Evolutionary conservation across 768 basidiomycete genomes (phyloP).

Genomic region (Hypsizygus marmoreus): DNA sequence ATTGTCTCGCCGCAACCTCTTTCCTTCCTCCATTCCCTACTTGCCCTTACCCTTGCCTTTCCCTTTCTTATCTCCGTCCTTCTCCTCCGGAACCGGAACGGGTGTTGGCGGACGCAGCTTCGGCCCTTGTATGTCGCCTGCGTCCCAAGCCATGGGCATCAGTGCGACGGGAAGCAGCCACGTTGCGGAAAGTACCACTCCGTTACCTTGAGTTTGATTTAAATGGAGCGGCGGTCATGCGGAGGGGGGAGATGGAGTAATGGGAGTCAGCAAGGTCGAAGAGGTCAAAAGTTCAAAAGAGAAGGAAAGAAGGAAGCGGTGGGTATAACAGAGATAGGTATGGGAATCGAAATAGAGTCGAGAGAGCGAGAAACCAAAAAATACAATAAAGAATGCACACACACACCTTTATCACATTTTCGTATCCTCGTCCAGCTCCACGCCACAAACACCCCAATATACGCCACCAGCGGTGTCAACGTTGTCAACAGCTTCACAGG

Average conservation of each 20-base stretch:
- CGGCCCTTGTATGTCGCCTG: slow-evolving; percentile 41
- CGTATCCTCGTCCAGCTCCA: slow-evolving; percentile 78
- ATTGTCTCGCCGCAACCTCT: neutral
- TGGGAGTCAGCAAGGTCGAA: neutral
- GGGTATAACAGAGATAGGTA: too few species aligned
- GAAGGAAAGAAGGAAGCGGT: slow-evolving; percentile 4
- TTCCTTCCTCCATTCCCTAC: too few species aligned
- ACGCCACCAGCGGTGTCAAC: slow-evolving; percentile 65
- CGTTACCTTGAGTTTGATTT: slow-evolving; percentile 51
- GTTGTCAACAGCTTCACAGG: slow-evolving; percentile 60
- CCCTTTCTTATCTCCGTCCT: neutral
- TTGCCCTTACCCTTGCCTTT: too few species aligned
- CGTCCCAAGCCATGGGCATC: slow-evolving; percentile 75
- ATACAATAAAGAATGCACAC: slow-evolving; percentile 3
- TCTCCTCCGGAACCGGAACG: neutral
- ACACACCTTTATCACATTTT: slow-evolving; percentile 64
- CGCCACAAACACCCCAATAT: slow-evolving; percentile 74
- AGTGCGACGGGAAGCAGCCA: slow-evolving; percentile 80
- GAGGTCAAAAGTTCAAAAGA: neutral
- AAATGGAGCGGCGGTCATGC: neutral
- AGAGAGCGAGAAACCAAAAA: too few species aligned
- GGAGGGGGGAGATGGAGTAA: neutral
- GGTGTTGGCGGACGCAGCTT: slow-evolving; percentile 6
- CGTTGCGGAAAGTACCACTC: slow-evolving; percentile 80
- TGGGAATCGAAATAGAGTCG: too few species aligned